Percentiles rank a stretch among this genome's conserved stretches.
These are phyloP conservation scores for Dalbergia cochinchinensis DNA, from an alignment of 306 rosid species.

Conservation along the genomic window DNA sequence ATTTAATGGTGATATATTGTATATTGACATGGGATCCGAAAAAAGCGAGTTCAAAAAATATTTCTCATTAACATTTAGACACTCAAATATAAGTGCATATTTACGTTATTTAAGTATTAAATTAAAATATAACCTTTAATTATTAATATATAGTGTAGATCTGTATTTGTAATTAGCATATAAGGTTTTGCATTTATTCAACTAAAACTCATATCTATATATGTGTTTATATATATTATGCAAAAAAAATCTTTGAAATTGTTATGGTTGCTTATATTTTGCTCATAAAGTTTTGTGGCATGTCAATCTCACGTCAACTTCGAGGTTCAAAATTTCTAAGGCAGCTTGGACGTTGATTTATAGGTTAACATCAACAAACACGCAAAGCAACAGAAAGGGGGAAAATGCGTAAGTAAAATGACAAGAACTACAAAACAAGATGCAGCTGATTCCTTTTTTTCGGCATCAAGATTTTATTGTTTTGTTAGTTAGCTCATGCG, in stretches of 20 bases:
- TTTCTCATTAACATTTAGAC: no score
- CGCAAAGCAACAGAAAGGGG: background rate
- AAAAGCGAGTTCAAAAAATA: no score
- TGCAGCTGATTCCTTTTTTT: background rate
- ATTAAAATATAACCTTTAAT: no score
- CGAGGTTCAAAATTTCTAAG: background rate
- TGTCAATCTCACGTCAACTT: slow-evolving; percentile 34
- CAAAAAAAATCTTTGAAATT: background rate
- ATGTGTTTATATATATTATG: no score
- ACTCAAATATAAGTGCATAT: no score
- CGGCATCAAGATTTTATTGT: background rate
- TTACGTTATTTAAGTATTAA: no score
- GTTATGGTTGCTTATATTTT: background rate
- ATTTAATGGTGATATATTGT: no score
- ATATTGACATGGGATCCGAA: no score
- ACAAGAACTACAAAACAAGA: background rate
- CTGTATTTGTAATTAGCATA: no score
- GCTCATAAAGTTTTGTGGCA: background rate
- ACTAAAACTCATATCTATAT: no score
- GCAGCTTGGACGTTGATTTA: slow-evolving; percentile 1
- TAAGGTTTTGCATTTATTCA: no score
- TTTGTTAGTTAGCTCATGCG: slow-evolving; percentile 48
- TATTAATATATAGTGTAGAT: no score
- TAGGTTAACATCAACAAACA: slow-evolving; percentile 2
- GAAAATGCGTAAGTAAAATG: background rate